Percentiles rank a stretch among this genome's conserved stretches.
phyloP scores from a whole-genome alignment of 2,329 filamentous ascomycete species.

The Penicillium sp. region DNA sequence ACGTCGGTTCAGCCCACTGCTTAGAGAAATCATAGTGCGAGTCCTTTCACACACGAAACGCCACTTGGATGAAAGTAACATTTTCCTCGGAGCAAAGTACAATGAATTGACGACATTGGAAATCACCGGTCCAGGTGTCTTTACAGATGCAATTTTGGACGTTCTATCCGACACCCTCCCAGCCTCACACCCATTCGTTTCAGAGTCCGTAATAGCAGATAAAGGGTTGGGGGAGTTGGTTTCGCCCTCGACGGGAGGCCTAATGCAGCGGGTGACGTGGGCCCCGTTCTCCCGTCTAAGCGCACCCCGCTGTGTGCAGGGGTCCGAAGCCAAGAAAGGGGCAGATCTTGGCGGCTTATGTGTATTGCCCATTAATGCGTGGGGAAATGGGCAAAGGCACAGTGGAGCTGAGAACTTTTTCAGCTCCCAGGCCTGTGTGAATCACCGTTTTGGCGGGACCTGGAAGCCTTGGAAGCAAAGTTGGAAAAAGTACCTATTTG shows the following conservation, averaged over 20 bases:
- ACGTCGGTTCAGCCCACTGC: constrained; percentile 38
- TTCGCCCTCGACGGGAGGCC: constrained; percentile 2
- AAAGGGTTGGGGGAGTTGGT: constrained; percentile 26
- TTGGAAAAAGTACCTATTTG: constrained; percentile 35
- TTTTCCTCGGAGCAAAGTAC: constrained; percentile 24
- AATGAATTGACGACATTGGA: constrained; percentile 34
- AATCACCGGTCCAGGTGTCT: constrained; percentile 39
- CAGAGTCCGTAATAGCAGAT: constrained; percentile 29
- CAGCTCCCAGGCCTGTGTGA: constrained; percentile 36
- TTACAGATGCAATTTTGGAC: constrained; percentile 40
- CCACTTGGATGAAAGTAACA: constrained; percentile 22
- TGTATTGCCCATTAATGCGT: constrained; percentile 78
- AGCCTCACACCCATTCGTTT: constrained; percentile 28
- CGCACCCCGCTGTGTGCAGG: constrained; percentile 31
- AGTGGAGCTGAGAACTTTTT: constrained; percentile 33
- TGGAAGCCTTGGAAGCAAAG: constrained; percentile 43
- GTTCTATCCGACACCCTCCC: constrained; percentile 34
- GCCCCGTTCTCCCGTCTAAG: constrained; percentile 36
- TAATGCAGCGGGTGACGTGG: constrained; percentile 35
- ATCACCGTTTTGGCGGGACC: constrained; percentile 38
- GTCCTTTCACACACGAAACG: constrained; percentile 36
- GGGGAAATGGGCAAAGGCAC: constrained; percentile 43
- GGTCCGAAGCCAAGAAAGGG: constrained; percentile 38
- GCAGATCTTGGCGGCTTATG: constrained; percentile 79
- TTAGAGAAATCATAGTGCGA: constrained; percentile 36